A percentile compares a stretch with the other conserved stretches of the same genome.
phyloP scores from a whole-genome alignment of 2,329 filamentous ascomycete genomes.

The Seiridium unicorne region DNA sequence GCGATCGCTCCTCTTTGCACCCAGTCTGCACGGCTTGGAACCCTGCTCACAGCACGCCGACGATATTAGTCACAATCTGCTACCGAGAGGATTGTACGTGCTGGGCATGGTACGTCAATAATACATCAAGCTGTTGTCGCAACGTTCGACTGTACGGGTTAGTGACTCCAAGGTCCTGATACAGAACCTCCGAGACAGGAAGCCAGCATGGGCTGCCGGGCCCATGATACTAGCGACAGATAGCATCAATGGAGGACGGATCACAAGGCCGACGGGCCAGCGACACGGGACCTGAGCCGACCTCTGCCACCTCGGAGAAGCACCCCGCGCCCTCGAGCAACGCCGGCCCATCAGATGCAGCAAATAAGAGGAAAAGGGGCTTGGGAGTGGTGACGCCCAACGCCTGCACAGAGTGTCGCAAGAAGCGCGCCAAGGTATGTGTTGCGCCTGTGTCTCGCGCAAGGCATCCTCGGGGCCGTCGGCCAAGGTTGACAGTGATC shows the following conservation, averaged over 20 bases:
- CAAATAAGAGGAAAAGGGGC: conserved; percentile 53
- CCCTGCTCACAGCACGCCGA: too few relatives aligned
- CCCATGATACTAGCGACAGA: not conserved
- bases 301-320: conserved; percentile 21
- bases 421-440: conserved; percentile 59
- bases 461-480: too few relatives aligned
- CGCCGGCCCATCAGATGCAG: conserved; percentile 12
- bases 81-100: too few relatives aligned
- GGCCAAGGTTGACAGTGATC: not conserved
- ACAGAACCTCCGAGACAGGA: too few relatives aligned
- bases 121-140: too few relatives aligned
- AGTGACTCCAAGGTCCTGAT: too few relatives aligned
- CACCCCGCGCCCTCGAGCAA: conserved; percentile 15
- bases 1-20: too few relatives aligned
- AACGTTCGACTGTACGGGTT: too few relatives aligned
- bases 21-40: too few relatives aligned
- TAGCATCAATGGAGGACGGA: conserved; percentile 27
- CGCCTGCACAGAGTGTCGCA: conserved; percentile 60
- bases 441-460: not conserved
- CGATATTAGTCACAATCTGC: too few relatives aligned
- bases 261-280: conserved; percentile 17
- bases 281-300: conserved; percentile 15
- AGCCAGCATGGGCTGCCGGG: not conserved
- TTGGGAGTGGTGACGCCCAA: conserved; percentile 58
- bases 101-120: too few relatives aligned